Conservation (phyloP, 768 basidiomycete species). For the Lentinus tigrinus region DNA sequence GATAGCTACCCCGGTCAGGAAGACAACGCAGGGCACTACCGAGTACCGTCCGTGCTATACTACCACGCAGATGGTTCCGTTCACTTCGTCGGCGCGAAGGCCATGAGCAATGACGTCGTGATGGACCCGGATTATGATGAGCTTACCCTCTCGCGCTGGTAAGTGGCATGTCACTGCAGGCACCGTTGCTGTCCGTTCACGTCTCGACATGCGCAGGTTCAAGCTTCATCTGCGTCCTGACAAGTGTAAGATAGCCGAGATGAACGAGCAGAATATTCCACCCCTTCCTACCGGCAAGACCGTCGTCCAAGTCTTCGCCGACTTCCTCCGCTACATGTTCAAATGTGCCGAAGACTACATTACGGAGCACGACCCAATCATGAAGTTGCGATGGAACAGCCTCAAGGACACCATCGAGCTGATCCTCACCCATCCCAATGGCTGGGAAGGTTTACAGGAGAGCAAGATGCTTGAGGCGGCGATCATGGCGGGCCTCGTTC, state of each 20-base stretch:
- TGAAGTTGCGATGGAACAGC: slow-evolving; percentile 44
- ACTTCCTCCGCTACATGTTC: slow-evolving; percentile 47
- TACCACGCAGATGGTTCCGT: slow-evolving; percentile 14
- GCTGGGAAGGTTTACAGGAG: slow-evolving; percentile 65
- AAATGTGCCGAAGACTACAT: slow-evolving; percentile 47
- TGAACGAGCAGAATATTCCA: slow-evolving; percentile 3
- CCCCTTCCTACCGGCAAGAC: slow-evolving; percentile 21
- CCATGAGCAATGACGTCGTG: slow-evolving; percentile 39
- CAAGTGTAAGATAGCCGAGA: neutral
- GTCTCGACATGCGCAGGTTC: slow-evolving; percentile 11
- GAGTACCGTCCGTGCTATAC: slow-evolving; percentile 21
- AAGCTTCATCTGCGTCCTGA: slow-evolving; percentile 19
- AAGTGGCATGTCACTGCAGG: slow-evolving; percentile 33
- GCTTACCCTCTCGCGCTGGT: slow-evolving; percentile 27
- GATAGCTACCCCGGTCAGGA: neutral
- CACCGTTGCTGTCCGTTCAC: neutral
- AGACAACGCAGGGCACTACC: slow-evolving; percentile 11
- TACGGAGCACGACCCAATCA: slow-evolving; percentile 43
- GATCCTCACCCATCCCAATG: slow-evolving; percentile 63
- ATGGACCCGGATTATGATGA: slow-evolving; percentile 21
- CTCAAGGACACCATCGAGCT: slow-evolving; percentile 45
- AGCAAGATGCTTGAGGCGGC: slow-evolving; percentile 55
- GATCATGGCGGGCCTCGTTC: slow-evolving; percentile 49
- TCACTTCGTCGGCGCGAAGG: slow-evolving; percentile 39
- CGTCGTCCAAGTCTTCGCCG: slow-evolving; percentile 43